A percentile compares a stretch with the other conserved stretches of the same genome.
Conservation (phyloP, 2,329 filamentous ascomycete genomes). For the Talaromyces sp. region DNA sequence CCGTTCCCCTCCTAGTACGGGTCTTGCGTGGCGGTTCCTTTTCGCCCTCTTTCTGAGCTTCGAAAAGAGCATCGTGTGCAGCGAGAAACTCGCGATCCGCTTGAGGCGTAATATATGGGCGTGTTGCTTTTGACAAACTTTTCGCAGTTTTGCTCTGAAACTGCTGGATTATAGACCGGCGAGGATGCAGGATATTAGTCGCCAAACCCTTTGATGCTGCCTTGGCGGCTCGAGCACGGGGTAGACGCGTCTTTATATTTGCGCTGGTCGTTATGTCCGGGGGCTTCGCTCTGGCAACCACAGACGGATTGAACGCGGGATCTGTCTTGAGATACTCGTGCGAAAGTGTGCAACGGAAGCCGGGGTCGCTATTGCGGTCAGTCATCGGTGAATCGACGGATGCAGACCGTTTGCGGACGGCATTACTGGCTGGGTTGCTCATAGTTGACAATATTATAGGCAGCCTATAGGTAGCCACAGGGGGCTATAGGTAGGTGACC, state of each 20-base stretch:
- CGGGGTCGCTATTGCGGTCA: neutral
- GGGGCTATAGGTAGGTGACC: neutral
- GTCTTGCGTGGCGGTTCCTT: slow-evolving; percentile 19
- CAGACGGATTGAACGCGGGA: slow-evolving; percentile 37
- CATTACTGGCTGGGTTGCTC: neutral
- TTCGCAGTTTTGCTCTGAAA: slow-evolving; percentile 31
- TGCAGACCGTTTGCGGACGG: neutral
- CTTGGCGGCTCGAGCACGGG: neutral
- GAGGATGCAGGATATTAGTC: slow-evolving; percentile 33
- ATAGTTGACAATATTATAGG: neutral
- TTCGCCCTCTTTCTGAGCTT: slow-evolving; percentile 15
- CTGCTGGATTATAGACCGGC: slow-evolving; percentile 31
- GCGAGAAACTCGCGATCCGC: slow-evolving; percentile 29
- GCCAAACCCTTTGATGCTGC: slow-evolving; percentile 22
- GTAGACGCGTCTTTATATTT: slow-evolving; percentile 20
- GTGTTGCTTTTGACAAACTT: slow-evolving; percentile 35
- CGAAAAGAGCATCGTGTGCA: slow-evolving; percentile 28
- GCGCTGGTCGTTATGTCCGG: slow-evolving; percentile 18
- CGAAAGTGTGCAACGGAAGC: slow-evolving; percentile 1
- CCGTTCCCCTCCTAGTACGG: neutral
- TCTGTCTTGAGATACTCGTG: slow-evolving; percentile 24
- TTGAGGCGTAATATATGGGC: slow-evolving; percentile 35
- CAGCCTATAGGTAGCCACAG: neutral
- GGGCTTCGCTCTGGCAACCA: slow-evolving; percentile 25
- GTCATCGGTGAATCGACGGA: neutral